Base-by-base conservation (phyloP, 352 stramenopile species). In the Pythium angustatum region DNA sequence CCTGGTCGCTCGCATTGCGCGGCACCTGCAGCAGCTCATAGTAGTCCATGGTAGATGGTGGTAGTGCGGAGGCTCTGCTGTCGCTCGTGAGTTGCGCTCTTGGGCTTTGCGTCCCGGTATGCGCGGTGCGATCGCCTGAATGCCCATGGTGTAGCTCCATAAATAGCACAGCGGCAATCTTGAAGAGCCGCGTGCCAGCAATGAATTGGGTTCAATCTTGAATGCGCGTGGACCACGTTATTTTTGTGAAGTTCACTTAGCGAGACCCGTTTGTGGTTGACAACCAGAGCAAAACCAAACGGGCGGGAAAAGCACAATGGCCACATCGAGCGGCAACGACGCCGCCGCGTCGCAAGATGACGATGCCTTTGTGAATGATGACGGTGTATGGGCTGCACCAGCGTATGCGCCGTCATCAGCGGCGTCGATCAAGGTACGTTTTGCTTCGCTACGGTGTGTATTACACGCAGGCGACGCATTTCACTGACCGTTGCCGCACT, bases 1-100 rank as follows among this genome's bases (percentile, higher is more conserved):
- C 90, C 63, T 85, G 75, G 31, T 96, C 81, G 17, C 75, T 83
- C 11, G 87, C 83, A 49, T 85, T 78, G 55, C 87, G 85, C 22
- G 84, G 67, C 44, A 98, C 77, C 61, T 89, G 80, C 21, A 98
- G 80, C 24, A 97, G 81, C 64, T 96, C 85, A 65, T 98, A 98
- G 73, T 97, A 96, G 73, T 97, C 86, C 80, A 91, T 94, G 5
- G 27, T 30, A 28, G 27, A 24, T 40, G 51, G n/a, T 17, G 40
- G 47, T 27, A 27, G 15, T 33, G 12, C 38, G 8, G 33, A 14
- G 8, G 14, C 33, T 38, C 14, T 38, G 33, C 33, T 38, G 14
- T 38, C 14, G 33, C 14, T 38, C 14, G 8, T 38, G 38, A 19
- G 38, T n/a, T 2, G 38, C 15, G n/a, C 38, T 45, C 12, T 22